Percentiles rank a stretch among this genome's conserved stretches.
phyloP scores from a whole-genome alignment of 1,284 basidiomycete species.

The Stygiomarasmius scandens region DNA sequence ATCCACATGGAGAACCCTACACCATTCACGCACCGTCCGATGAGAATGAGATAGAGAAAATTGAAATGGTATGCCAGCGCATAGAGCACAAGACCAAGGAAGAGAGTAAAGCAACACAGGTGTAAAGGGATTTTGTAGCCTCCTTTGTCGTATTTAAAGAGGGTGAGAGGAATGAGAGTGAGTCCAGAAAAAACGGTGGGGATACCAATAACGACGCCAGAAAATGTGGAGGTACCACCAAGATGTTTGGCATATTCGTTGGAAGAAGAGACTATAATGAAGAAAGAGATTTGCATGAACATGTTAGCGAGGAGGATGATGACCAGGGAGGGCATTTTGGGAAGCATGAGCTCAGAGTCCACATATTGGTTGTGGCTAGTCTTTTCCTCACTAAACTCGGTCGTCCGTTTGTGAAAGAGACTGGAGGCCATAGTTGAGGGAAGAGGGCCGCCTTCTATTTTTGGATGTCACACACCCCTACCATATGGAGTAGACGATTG shows the following conservation, averaged over 20 bases:
- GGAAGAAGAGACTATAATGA: slow-evolving; percentile 68
- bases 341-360: slow-evolving; percentile 52
- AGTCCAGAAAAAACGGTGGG: slow-evolving; percentile 63
- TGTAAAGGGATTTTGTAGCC: slow-evolving; percentile 54
- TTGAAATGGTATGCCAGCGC: slow-evolving; percentile 42
- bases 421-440: too few relatives aligned
- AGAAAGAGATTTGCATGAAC: slow-evolving; percentile 64
- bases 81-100: slow-evolving; percentile 44
- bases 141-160: slow-evolving; percentile 52
- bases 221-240: slow-evolving; percentile 67
- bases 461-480: too few relatives aligned
- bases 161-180: slow-evolving; percentile 56
- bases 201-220: slow-evolving; percentile 71
- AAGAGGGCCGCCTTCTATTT: too few relatives aligned
- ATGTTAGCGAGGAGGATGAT: slow-evolving; percentile 48
- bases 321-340: slow-evolving; percentile 42
- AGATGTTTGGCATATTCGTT: slow-evolving; percentile 63
- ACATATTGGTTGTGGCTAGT: too few relatives aligned
- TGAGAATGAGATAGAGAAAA: slow-evolving; percentile 49
- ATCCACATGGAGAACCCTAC: slow-evolving; percentile 48
- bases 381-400: too few relatives aligned
- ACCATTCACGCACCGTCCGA: slow-evolving; percentile 53
- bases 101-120: slow-evolving; percentile 38
- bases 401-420: too few relatives aligned
- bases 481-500: too few relatives aligned